Evolutionary conservation across 345 rosid species (phyloP).

Genomic region (Ailanthus altissimus): DNA sequence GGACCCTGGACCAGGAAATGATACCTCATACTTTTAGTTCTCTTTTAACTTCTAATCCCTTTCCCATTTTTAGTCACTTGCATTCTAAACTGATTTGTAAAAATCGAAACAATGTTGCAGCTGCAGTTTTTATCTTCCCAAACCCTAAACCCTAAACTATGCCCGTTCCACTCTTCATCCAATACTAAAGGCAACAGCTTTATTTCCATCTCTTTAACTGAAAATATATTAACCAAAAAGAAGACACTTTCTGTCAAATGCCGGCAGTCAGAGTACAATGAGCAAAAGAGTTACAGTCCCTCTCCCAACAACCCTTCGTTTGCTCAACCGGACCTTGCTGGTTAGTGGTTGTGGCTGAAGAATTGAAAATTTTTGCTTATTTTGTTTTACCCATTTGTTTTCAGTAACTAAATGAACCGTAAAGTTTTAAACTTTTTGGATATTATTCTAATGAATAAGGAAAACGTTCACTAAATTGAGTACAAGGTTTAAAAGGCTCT

Average conservation of each 20-base stretch:
- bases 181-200: conserved; percentile 16
- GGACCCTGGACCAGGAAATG: conserved; percentile 16
- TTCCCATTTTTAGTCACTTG: not conserved
- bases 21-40: not conserved
- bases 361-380: not conserved
- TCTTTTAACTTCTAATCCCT: not conserved
- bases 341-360: conserved; percentile 3
- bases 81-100: not conserved
- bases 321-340: conserved; percentile 28
- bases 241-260: conserved; percentile 46
- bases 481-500: not conserved
- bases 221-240: conserved; percentile 25
- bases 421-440: not conserved
- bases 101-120: conserved; percentile 37
- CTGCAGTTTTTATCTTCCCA: conserved; percentile 29
- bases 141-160: conserved; percentile 35
- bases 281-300: conserved; percentile 33
- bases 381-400: not conserved
- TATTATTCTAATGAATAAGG: not conserved
- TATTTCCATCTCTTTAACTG: conserved; percentile 23
- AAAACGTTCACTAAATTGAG: not conserved
- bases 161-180: conserved; percentile 20
- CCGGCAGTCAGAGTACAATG: conserved; percentile 62
- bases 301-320: conserved; percentile 35
- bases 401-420: not conserved